Percentiles rank a stretch among this genome's conserved stretches.
Evolutionary conservation across 139 green algal genomes (phyloP).

Genomic region (Raphidocelis subcapitata): DNA sequence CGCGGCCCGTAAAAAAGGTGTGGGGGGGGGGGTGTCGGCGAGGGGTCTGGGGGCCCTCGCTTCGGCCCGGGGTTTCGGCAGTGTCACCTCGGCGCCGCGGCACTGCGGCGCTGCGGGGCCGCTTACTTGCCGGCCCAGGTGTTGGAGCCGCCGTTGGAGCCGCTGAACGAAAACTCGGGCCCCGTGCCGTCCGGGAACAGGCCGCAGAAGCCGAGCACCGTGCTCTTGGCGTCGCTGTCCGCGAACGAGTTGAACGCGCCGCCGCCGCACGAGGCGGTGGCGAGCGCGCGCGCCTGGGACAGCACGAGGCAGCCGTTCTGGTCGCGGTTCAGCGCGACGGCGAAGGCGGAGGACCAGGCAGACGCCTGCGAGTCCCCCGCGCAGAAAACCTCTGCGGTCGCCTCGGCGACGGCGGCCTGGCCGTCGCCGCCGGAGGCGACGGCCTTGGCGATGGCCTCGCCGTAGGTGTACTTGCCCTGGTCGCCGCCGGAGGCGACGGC

Average conservation of each 20-base stretch:
- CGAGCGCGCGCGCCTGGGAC: conserved; percentile 18
- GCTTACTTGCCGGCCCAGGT: no score
- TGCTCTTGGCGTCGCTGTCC: conserved; percentile 12
- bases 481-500: conserved; percentile 11
- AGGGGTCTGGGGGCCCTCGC: no score
- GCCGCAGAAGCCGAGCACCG: conserved; percentile 27
- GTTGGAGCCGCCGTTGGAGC: no score
- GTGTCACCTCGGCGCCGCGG: no score
- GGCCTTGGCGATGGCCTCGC: conserved; percentile 16
- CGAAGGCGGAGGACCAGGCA: conserved; percentile 18
- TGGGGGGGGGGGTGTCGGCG: no score
- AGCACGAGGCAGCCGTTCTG: conserved; percentile 20
- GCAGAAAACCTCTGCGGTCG: conserved; percentile 27
- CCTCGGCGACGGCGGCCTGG: conserved; percentile 26
- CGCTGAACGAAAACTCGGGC: no score
- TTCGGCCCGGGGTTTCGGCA: no score
- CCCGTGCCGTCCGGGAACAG: no score
- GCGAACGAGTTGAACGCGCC: background rate
- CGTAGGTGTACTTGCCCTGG: background rate
- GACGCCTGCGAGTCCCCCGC: background rate
- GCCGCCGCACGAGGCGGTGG: conserved; percentile 13
- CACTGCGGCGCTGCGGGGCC: no score
- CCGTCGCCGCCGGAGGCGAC: conserved; percentile 16
- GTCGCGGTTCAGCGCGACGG: conserved; percentile 16
- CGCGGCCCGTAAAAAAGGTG: no score